Base-by-base conservation (phyloP, 2,329 filamentous ascomycete species). In the Akanthomyces muscarius region DNA sequence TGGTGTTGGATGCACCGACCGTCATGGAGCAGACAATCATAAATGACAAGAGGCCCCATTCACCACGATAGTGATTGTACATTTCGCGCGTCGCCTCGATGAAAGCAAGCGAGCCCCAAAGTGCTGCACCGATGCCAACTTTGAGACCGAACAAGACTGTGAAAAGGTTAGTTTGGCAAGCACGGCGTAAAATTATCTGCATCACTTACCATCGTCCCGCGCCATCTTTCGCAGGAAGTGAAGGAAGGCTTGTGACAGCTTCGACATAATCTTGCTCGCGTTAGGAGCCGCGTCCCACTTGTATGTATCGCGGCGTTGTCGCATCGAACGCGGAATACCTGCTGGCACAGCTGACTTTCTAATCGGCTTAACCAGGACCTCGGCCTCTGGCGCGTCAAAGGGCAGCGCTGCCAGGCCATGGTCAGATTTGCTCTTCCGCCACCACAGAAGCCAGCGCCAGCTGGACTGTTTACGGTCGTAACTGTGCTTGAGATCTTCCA, bases 11-110 rank as follows among this genome's bases (percentile, higher is more conserved):
- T 8, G 92, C 91, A 23, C 93, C 93, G 33, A 97, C 91, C 0
- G 92, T 97, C 91, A 96, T 97, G 33, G 90, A 92, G 73, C 92
- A 96, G 25, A 97, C 93, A 71, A 96, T 86, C 92, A 97, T 97
- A 77, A 96, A 97, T 0, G 91, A 95, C 55, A 97, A 77, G 5
- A 97, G 80, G n/a, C 93, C 93, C 93, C 93, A 97, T 78, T 97
- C 93, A 38, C 92, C 92, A 69, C 92, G 83, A 89, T 91, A 97
- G 69, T 89, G 88, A 44, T 85, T 82, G 72, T 96, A 97, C 28
- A 88, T 82, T 0, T 89, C 88, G 62, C 91, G 82, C 1, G 91
- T 94, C 13, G 82, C 77, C 1, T 86, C 82, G 33, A 96, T 80
- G 70, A 96, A 97, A 3, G 92, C 88, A 66, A 93, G 89, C 72